phyloP scores from a whole-genome alignment of 129 eudicot genomes.

The sunflower (Helianthus annuus) region HanXRQr2.0-SUNRISE NC_035436.2:16229887-16230386 shows the following conservation, averaged over 20 bases:
- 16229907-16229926: too few relatives aligned
- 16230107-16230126: slow-evolving; percentile 46
- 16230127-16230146: slow-evolving; percentile 59
- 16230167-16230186: too few relatives aligned
- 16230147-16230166: too few relatives aligned
- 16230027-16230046: slow-evolving; percentile 44
- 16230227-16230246: too few relatives aligned
- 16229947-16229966: too few relatives aligned
- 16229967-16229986: neutral
- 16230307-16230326: too few relatives aligned
- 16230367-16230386: slow-evolving; percentile 44
- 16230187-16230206: slow-evolving; percentile 2
- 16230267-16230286: too few relatives aligned
- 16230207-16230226: too few relatives aligned
- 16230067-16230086: neutral
- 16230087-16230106: neutral
- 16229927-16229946: too few relatives aligned
- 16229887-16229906: too few relatives aligned
- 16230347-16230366: slow-evolving; percentile 84
- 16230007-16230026: slow-evolving; percentile 57
- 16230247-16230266: too few relatives aligned
- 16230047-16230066: slow-evolving; percentile 5
- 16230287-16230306: too few relatives aligned
- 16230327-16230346: slow-evolving; percentile 49
- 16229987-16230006: slow-evolving; percentile 68